These are phyloP conservation scores for Aegle marmelos DNA, from an alignment of 345 rosid species.

Conservation along the genomic window DNA sequence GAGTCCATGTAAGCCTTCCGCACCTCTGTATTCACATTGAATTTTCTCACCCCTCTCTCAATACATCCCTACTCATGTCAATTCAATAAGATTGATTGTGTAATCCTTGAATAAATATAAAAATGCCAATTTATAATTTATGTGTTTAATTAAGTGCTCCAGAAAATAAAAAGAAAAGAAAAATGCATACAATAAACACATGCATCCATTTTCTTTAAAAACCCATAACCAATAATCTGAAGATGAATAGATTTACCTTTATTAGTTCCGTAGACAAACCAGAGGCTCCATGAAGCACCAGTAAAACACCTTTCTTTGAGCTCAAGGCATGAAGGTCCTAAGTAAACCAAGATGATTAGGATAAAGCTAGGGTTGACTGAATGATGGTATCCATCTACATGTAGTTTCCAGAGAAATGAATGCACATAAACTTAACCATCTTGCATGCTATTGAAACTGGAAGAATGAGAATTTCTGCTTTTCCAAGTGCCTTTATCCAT, in stretches of 20 bases:
- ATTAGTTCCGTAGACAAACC: slow-evolving; percentile 70
- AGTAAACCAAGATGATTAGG: not conserved
- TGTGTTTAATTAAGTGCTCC: not conserved
- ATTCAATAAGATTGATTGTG: slow-evolving; percentile 14
- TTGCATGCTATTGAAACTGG: not conserved
- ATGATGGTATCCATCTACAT: not conserved
- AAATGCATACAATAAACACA: too few relatives aligned
- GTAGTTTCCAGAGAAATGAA: not conserved
- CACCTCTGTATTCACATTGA: slow-evolving; percentile 89
- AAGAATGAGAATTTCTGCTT: not conserved
- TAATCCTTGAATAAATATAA: not conserved
- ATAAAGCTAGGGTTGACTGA: not conserved
- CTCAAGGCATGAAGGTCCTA: slow-evolving; percentile 66
- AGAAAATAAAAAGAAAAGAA: not conserved
- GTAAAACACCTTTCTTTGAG: slow-evolving; percentile 71
- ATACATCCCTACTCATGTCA: slow-evolving; percentile 56
- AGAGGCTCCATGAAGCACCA: slow-evolving; percentile 97
- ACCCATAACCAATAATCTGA: not conserved
- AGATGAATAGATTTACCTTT: slow-evolving; percentile 43
- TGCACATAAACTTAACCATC: not conserved
- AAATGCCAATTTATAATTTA: not conserved
- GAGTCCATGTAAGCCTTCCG: slow-evolving; percentile 80
- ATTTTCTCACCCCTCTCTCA: slow-evolving; percentile 76
- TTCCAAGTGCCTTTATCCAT: not conserved
- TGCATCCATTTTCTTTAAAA: not conserved